A percentile compares a stretch with the other conserved stretches of the same genome.
Conservation (phyloP, 495 filamentous ascomycete genomes). For the Patellaria atrata region DNA sequence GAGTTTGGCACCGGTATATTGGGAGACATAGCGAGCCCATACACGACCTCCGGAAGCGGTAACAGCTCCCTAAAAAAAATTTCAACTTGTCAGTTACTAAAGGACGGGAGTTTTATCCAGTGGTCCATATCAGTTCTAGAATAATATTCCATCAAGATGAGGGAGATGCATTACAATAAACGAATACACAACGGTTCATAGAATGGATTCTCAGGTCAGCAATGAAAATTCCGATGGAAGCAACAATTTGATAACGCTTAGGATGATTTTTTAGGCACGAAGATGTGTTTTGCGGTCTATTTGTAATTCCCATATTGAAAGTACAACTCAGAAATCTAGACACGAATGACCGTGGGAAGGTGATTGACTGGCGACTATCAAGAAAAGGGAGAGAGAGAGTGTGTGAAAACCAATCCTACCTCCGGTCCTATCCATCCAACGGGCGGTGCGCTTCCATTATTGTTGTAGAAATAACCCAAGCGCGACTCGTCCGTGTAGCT, state of each 20-base stretch:
- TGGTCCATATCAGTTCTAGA: conserved; percentile 28
- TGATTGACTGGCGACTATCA: not conserved
- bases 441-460: conserved; percentile 46
- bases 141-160: not conserved
- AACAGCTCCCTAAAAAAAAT: too few relatives aligned
- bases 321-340: too few relatives aligned
- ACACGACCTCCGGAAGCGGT: conserved; percentile 48
- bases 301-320: too few relatives aligned
- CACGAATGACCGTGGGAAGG: too few relatives aligned
- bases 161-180: conserved; percentile 2
- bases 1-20: conserved; percentile 41
- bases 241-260: too few relatives aligned
- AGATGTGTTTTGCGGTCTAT: too few relatives aligned
- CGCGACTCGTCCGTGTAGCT: conserved; percentile 63
- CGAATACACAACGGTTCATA: too few relatives aligned
- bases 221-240: too few relatives aligned
- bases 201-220: too few relatives aligned
- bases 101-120: too few relatives aligned
- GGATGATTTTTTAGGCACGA: too few relatives aligned
- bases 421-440: conserved; percentile 36
- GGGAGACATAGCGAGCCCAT: conserved; percentile 51
- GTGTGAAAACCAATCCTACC: conserved; percentile 20
- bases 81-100: too few relatives aligned
- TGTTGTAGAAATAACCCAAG: conserved; percentile 40
- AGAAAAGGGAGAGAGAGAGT: not conserved